Conservation (phyloP, 169 alveolate species). For the Cryptosporidium canis region DNA sequence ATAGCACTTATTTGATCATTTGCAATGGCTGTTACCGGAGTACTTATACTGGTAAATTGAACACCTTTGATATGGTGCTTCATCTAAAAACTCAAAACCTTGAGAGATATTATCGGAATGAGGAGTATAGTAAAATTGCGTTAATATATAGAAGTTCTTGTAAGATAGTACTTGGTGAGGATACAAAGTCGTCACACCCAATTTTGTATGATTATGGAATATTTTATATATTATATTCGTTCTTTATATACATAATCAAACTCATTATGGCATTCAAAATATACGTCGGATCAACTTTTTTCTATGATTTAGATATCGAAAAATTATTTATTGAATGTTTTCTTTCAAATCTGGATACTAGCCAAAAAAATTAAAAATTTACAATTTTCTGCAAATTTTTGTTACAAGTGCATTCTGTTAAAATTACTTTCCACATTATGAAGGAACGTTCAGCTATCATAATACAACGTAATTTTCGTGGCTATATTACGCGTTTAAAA, state of each 20-base stretch:
- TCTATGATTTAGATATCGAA: background rate
- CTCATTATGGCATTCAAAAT: background rate
- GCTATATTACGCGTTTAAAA: slow-evolving; percentile 24
- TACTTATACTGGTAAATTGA: background rate
- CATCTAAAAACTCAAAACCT: background rate
- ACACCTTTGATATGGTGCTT: background rate
- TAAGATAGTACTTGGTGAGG: background rate
- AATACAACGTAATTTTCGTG: slow-evolving; percentile 42
- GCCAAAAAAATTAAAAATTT: background rate
- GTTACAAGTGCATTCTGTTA: background rate
- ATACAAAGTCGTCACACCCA: background rate
- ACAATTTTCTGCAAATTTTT: background rate
- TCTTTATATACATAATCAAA: background rate
- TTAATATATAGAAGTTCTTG: background rate
- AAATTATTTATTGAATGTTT: background rate
- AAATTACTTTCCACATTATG: background rate
- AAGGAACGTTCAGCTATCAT: background rate
- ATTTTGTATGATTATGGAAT: background rate
- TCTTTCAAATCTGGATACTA: background rate
- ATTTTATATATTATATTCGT: background rate
- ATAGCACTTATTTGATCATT: background rate
- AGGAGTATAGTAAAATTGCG: background rate
- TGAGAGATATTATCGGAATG: background rate
- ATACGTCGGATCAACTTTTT: background rate
- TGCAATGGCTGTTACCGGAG: background rate